phyloP scores from a whole-genome alignment of 1,284 basidiomycete species.

The Trametes sp. region DNA sequence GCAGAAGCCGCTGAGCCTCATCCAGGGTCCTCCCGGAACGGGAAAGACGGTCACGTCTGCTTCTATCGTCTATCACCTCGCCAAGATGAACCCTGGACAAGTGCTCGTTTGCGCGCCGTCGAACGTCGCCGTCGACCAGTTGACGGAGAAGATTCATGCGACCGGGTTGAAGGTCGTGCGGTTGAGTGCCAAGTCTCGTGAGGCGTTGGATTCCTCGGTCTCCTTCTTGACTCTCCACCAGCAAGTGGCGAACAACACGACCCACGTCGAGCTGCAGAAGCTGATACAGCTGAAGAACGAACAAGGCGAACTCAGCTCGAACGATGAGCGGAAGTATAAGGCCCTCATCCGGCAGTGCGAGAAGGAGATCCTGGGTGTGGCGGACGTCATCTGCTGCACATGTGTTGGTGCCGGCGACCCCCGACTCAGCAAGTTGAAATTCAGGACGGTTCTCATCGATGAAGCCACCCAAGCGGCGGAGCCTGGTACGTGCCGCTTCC shows the following conservation, averaged over 20 bases:
- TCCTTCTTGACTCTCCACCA: conserved; percentile 95
- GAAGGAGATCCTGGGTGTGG: conserved; percentile 94
- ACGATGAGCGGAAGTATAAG: conserved; percentile 98
- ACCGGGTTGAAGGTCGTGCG: conserved; percentile 98
- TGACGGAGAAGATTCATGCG: conserved; percentile 98
- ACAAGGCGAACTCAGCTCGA: conserved; percentile 95
- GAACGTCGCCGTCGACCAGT: conserved; percentile 99
- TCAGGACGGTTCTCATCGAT: conserved; percentile 97
- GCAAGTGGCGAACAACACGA: conserved; percentile 96
- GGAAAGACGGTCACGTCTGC: conserved; percentile 99
- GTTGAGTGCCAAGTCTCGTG: conserved; percentile 96
- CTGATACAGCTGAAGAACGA: conserved; percentile 97
- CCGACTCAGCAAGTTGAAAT: conserved; percentile 95
- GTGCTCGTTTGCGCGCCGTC: conserved; percentile 99
- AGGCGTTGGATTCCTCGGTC: conserved; percentile 94
- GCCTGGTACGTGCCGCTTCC: conserved; percentile 70
- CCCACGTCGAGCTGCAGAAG: conserved; percentile 96
- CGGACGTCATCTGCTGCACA: conserved; percentile 98
- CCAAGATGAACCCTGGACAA: conserved; percentile 99
- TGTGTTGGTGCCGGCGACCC: conserved; percentile 99
- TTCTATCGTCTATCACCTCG: conserved; percentile 98
- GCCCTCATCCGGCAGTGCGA: conserved; percentile 94
- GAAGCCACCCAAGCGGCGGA: conserved; percentile 99
- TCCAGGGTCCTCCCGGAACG: conserved; percentile 98
- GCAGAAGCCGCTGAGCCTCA: conserved; percentile 97